These are phyloP conservation scores for Tulasnella sp. DNA, from an alignment of 768 basidiomycete species.

Conservation along the genomic window DNA sequence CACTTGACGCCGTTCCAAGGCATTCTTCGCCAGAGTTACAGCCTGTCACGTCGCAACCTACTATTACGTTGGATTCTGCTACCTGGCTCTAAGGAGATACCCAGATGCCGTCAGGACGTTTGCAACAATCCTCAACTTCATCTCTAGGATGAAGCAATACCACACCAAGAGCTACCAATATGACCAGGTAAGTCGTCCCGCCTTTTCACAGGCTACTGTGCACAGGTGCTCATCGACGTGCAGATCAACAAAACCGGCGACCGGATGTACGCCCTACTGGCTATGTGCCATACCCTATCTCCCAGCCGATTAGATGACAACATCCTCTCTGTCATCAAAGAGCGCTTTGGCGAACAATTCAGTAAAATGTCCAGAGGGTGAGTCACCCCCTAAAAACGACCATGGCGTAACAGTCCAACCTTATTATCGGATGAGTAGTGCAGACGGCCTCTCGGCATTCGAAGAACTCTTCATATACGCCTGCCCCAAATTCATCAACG, in stretches of 20 bases:
- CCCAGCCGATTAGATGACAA: constrained; percentile 90
- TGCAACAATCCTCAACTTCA: constrained; percentile 86
- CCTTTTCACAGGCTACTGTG: constrained; percentile 13
- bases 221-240: neutral
- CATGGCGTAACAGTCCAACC: no score
- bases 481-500: constrained; percentile 92
- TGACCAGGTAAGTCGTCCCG: constrained; percentile 51
- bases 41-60: constrained; percentile 94
- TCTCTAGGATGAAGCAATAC: constrained; percentile 90
- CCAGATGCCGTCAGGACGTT: constrained; percentile 92
- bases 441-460: constrained; percentile 63
- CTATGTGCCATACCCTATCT: constrained; percentile 84
- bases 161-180: constrained; percentile 95
- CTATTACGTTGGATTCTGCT: constrained; percentile 95
- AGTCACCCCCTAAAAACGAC: constrained; percentile 25
- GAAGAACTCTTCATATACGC: constrained; percentile 90
- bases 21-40: constrained; percentile 86
- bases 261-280: constrained; percentile 92
- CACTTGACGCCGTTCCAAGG: constrained; percentile 27
- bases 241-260: constrained; percentile 97
- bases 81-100: constrained; percentile 87
- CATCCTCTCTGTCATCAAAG: constrained; percentile 84
- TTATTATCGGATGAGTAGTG: constrained; percentile 17
- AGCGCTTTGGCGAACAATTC: constrained; percentile 86
- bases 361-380: constrained; percentile 73